Conservation (phyloP, 106 monocot genomes). For the Platanthera guangdongensis region DNA sequence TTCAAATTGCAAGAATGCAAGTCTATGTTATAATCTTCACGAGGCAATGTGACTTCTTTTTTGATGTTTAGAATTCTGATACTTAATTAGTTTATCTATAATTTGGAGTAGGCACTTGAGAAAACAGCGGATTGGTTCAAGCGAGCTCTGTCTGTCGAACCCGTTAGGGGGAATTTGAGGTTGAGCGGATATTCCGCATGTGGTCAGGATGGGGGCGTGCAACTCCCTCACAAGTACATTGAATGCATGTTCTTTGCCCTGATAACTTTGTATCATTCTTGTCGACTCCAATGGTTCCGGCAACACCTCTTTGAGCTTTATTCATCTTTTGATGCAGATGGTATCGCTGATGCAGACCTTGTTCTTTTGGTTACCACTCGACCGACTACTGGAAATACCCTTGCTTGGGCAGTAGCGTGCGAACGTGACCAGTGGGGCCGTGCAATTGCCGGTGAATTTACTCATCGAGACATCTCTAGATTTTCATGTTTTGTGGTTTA, state of each 20-base stretch:
- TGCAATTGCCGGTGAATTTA: constrained; percentile 78
- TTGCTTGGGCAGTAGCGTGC: constrained; percentile 99
- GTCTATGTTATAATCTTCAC: not conserved
- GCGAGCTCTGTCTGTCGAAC: constrained; percentile 80
- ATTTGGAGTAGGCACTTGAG: constrained; percentile 53
- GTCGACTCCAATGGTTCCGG: not conserved
- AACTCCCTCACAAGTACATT: constrained; percentile 90
- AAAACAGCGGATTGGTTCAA: constrained; percentile 95
- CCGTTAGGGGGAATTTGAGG: constrained; percentile 86
- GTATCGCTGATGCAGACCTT: constrained; percentile 80
- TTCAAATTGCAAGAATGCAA: not conserved
- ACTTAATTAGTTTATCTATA: not conserved
- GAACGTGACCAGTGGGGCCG: constrained; percentile 99
- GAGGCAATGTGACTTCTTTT: not conserved
- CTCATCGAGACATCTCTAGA: not conserved
- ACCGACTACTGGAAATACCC: constrained; percentile 96
- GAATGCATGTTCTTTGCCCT: constrained; percentile 44
- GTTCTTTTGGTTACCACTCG: constrained; percentile 96
- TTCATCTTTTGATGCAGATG: constrained; percentile 49
- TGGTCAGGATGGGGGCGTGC: constrained; percentile 98
- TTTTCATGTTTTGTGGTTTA: constrained; percentile 7
- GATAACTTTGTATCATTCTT: not conserved
- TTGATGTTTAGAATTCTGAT: not conserved
- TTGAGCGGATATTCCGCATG: constrained; percentile 99
- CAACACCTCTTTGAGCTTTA: not conserved